Conservation (phyloP, 345 rosid species). For the rapeseed (Brassica napus) region DNA sequence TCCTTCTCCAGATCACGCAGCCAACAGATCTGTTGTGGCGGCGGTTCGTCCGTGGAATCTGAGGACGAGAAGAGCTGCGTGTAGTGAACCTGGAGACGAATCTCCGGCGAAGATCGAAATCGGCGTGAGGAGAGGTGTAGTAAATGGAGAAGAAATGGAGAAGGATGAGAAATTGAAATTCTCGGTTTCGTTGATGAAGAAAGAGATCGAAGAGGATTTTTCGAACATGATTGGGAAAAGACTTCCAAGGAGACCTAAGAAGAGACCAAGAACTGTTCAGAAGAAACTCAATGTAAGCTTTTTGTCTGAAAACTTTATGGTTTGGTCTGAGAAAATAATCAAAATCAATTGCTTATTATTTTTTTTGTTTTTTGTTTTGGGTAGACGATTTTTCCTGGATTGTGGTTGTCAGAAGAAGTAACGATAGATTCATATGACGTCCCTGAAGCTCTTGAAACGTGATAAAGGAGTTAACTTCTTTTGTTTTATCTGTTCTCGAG, state of each 20-base stretch:
- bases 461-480: slow-evolving; percentile 24
- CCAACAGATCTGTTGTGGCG: slow-evolving; percentile 19
- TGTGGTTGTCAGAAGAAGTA: slow-evolving; percentile 37
- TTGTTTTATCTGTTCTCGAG: slow-evolving; percentile 20
- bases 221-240: slow-evolving; percentile 5
- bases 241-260: slow-evolving; percentile 37
- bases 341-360: background rate
- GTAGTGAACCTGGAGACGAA: slow-evolving; percentile 29
- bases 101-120: slow-evolving; percentile 7
- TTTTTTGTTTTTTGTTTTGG: background rate
- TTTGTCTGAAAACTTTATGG: background rate
- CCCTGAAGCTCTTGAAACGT: slow-evolving; percentile 13
- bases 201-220: slow-evolving; percentile 35
- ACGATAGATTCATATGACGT: slow-evolving; percentile 19
- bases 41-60: slow-evolving; percentile 32
- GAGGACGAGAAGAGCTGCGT: slow-evolving; percentile 39
- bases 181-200: slow-evolving; percentile 27
- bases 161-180: slow-evolving; percentile 23
- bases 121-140: slow-evolving; percentile 13
- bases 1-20: slow-evolving; percentile 10
- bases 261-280: slow-evolving; percentile 38
- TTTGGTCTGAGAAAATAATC: background rate
- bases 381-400: slow-evolving; percentile 36
- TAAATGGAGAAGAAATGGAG: background rate
- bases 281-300: slow-evolving; percentile 34